Conservation (phyloP, 495 filamentous ascomycete species). For the Immersiella caudata region DNA sequence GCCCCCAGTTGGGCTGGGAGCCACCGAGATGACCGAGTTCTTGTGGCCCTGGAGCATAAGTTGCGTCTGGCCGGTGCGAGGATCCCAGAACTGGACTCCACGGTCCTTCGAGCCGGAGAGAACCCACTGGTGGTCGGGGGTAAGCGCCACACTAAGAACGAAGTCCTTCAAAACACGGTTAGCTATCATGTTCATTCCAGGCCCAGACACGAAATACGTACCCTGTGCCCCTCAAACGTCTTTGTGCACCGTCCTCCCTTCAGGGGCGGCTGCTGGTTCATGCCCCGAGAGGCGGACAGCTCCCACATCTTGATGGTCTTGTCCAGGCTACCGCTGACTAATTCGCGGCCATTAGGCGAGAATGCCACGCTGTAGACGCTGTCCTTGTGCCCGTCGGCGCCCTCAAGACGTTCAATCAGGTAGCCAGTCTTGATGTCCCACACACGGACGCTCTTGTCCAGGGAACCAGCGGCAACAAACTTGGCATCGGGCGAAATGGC, state of each 20-base stretch:
- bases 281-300: constrained; percentile 68
- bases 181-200: constrained; percentile 2
- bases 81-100: constrained; percentile 93
- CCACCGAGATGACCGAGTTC: constrained; percentile 89
- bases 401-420: constrained; percentile 81
- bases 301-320: constrained; percentile 98
- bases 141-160: constrained; percentile 84
- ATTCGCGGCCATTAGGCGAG: constrained; percentile 81
- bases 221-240: constrained; percentile 90
- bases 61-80: constrained; percentile 81
- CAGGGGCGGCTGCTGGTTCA: constrained; percentile 55
- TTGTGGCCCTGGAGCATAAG: constrained; percentile 94
- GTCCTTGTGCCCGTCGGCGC: constrained; percentile 84
- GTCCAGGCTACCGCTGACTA: constrained; percentile 87
- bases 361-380: constrained; percentile 93
- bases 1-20: constrained; percentile 76
- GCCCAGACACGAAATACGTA: constrained; percentile 45
- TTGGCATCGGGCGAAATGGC: constrained; percentile 89
- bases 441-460: constrained; percentile 88
- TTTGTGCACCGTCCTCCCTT: constrained; percentile 82
- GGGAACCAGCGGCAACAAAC: constrained; percentile 82
- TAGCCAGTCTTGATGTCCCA: constrained; percentile 85
- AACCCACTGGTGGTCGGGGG: constrained; percentile 86
- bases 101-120: constrained; percentile 90
- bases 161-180: constrained; percentile 65